Conservation (phyloP, 768 basidiomycete species). For the Russula abietina region DNA sequence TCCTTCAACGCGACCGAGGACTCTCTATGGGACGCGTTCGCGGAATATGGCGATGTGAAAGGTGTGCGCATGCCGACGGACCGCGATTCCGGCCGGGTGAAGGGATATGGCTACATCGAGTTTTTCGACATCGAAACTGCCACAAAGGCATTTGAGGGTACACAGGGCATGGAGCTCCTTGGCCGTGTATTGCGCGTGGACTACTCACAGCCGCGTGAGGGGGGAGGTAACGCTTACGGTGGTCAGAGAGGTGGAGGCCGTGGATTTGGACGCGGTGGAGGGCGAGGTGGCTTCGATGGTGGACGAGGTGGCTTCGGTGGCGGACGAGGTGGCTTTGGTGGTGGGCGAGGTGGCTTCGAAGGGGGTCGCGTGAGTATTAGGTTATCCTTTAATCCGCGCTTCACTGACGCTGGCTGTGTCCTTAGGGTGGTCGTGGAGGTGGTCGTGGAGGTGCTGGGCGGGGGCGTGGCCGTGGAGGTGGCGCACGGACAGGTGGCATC, state of each 20-base stretch:
- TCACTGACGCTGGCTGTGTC: conserved; percentile 3
- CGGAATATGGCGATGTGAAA: conserved; percentile 79
- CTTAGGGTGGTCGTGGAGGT: conserved; percentile 30
- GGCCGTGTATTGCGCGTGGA: conserved; percentile 69
- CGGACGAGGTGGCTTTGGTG: conserved; percentile 41
- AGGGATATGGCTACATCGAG: conserved; percentile 97
- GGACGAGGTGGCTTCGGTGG: conserved; percentile 43
- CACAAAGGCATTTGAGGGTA: conserved; percentile 68
- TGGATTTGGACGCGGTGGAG: conserved; percentile 37
- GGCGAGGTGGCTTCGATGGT: conserved; percentile 40
- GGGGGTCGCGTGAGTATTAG: conserved; percentile 38
- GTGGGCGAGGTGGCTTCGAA: conserved; percentile 44
- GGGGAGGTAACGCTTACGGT: conserved; percentile 46
- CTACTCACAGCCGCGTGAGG: conserved; percentile 76
- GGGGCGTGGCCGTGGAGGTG: conserved; percentile 37
- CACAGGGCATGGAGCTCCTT: conserved; percentile 67
- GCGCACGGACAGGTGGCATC: conserved; percentile 59
- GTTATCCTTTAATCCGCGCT: neutral
- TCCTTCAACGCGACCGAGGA: conserved; percentile 79
- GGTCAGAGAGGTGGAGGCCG: conserved; percentile 41
- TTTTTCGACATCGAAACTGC: conserved; percentile 77
- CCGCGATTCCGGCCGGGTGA: conserved; percentile 80
- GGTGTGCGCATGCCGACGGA: conserved; percentile 89
- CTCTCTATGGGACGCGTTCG: conserved; percentile 82
- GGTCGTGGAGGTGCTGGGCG: conserved; percentile 39